Percentiles rank a stretch among this genome's conserved stretches.
Conservation (phyloP, 148 eudicot species). For the Simmondsia chinensis region DNA sequence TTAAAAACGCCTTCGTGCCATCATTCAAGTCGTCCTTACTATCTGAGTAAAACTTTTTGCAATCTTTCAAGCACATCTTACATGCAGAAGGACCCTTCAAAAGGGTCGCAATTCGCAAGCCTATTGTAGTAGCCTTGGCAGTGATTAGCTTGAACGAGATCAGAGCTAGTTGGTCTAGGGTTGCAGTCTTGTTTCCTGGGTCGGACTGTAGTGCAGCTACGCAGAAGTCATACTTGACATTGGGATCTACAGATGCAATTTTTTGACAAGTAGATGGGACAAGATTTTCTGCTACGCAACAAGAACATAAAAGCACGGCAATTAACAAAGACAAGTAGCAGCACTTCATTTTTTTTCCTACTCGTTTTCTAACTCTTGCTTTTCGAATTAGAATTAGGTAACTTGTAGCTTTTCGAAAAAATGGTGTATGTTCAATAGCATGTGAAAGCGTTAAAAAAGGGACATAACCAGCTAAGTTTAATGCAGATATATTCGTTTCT, state of each 20-base stretch:
- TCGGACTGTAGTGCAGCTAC: neutral
- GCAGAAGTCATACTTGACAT: neutral
- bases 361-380: too few relatives aligned
- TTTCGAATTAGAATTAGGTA: too few relatives aligned
- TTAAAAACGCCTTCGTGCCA: neutral
- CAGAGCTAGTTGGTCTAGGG: neutral
- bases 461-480: too few relatives aligned
- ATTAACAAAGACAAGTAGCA: neutral
- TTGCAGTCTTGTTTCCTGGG: neutral
- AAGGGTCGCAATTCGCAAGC: neutral
- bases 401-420: too few relatives aligned
- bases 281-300: neutral
- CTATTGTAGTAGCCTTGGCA: neutral
- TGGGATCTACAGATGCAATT: neutral
- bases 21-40: neutral
- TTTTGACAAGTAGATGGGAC: neutral
- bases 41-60: neutral
- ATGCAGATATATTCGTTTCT: too few relatives aligned
- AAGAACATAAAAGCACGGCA: neutral
- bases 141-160: neutral
- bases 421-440: too few relatives aligned
- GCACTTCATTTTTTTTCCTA: neutral
- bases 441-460: too few relatives aligned
- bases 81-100: too few relatives aligned
- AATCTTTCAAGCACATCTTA: too few relatives aligned